Evolutionary conservation across 1,284 basidiomycete species (phyloP).

Genomic region (Rhodotorula sp.): DNA sequence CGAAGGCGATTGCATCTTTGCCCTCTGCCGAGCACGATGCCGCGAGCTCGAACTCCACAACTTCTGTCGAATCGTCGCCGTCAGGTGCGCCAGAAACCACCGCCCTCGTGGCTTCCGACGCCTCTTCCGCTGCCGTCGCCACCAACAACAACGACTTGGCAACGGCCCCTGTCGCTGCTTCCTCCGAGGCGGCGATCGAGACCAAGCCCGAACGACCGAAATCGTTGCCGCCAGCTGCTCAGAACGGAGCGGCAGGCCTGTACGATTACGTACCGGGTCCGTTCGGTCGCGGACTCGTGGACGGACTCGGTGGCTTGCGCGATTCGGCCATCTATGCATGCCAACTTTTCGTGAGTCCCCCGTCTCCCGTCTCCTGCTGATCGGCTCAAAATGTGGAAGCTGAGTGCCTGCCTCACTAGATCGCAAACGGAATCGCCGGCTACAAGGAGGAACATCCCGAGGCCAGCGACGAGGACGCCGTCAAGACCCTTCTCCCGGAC

Average conservation of each 20-base stretch:
- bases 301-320: constrained; percentile 51
- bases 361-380: not conserved
- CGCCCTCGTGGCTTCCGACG: not conserved
- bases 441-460: constrained; percentile 43
- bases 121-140: too few relatives aligned
- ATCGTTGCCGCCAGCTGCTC: constrained; percentile 2
- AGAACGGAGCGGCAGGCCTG: constrained; percentile 23
- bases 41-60: constrained; percentile 2
- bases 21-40: not conserved
- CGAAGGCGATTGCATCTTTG: too few relatives aligned
- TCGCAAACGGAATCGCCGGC: constrained; percentile 40
- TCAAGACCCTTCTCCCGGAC: constrained; percentile 43
- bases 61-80: not conserved
- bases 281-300: constrained; percentile 50
- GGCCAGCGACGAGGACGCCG: constrained; percentile 40
- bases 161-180: too few relatives aligned
- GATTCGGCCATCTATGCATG: constrained; percentile 50
- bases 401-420: constrained; percentile 15
- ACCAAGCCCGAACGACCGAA: not conserved
- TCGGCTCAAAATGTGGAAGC: not conserved
- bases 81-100: not conserved
- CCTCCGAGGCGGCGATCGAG: too few relatives aligned
- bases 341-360: constrained; percentile 42
- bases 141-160: too few relatives aligned
- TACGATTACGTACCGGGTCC: constrained; percentile 40